These are phyloP conservation scores for Tuber calosporum DNA, from an alignment of 495 filamentous ascomycete genomes.

Conservation along the genomic window DNA sequence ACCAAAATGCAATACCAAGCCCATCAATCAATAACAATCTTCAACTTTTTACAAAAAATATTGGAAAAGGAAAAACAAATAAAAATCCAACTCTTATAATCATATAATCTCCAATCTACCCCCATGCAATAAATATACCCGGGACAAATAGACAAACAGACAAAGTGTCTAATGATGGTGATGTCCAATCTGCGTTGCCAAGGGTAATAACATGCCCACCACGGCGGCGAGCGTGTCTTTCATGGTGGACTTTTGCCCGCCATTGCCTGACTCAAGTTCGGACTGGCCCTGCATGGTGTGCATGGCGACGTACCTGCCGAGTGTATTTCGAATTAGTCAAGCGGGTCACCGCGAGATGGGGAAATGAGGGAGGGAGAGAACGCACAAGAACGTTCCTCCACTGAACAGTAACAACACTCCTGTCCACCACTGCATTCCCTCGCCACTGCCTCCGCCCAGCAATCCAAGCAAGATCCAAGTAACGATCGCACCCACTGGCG, in stretches of 20 bases:
- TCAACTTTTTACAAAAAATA: neutral
- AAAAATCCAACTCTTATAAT: neutral
- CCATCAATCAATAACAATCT: neutral
- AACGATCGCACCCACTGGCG: constrained; percentile 72
- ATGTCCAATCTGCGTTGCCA: constrained; percentile 86
- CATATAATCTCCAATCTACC: constrained; percentile 7
- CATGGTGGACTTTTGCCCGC: constrained; percentile 59
- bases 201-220: constrained; percentile 79
- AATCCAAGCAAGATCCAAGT: constrained; percentile 74
- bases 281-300: constrained; percentile 90
- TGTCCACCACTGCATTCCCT: constrained; percentile 71
- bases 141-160: constrained; percentile 5
- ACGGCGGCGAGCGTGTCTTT: constrained; percentile 69
- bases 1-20: neutral
- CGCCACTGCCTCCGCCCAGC: constrained; percentile 50
- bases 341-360: neutral
- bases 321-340: constrained; percentile 5
- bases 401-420: constrained; percentile 87
- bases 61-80: neutral
- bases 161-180: constrained; percentile 49
- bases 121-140: neutral
- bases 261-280: constrained; percentile 27
- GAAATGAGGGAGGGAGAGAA: constrained; percentile 14
- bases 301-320: constrained; percentile 88
- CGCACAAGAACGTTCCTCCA: constrained; percentile 90